A percentile compares a stretch with the other conserved stretches of the same genome.
Conservation (phyloP, 371 early-diverging fungal genomes). For the Chytridium lagenaria region DNA sequence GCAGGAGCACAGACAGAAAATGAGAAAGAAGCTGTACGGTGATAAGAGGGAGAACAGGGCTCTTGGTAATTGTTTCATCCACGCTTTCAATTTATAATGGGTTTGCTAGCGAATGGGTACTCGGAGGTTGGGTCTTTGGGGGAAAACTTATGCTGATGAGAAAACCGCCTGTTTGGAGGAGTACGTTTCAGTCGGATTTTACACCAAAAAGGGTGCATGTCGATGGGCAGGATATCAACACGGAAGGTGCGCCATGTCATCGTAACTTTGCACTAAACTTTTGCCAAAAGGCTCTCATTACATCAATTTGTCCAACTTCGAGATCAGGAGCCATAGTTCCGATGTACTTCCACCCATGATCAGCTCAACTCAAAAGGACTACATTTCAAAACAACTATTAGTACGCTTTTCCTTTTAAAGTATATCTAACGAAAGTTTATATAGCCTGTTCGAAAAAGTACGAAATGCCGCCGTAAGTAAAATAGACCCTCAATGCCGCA, state of each 20-base stretch:
- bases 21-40: constrained; percentile 44
- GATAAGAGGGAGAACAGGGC: constrained; percentile 21
- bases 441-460: neutral
- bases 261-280: neutral
- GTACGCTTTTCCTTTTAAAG: neutral
- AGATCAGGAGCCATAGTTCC: constrained; percentile 34
- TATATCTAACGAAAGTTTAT: neutral
- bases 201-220: constrained; percentile 23
- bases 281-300: constrained; percentile 30
- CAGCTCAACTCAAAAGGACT: constrained; percentile 42
- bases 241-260: constrained; percentile 18
- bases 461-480: neutral
- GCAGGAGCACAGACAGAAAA: constrained; percentile 33
- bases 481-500: neutral
- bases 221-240: neutral
- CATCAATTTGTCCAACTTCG: constrained; percentile 36
- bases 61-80: no score
- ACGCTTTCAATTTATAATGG: no score
- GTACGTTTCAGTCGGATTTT: constrained; percentile 43
- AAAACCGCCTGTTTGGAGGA: constrained; percentile 43
- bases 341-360: constrained; percentile 1
- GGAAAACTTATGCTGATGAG: constrained; percentile 50
- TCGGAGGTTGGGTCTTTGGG: constrained; percentile 32
- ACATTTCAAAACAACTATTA: constrained; percentile 11
- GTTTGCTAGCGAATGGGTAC: constrained; percentile 29